Evolutionary conservation across 345 rosid species (phyloP).

Genomic region (Iberis pinnata): DNA sequence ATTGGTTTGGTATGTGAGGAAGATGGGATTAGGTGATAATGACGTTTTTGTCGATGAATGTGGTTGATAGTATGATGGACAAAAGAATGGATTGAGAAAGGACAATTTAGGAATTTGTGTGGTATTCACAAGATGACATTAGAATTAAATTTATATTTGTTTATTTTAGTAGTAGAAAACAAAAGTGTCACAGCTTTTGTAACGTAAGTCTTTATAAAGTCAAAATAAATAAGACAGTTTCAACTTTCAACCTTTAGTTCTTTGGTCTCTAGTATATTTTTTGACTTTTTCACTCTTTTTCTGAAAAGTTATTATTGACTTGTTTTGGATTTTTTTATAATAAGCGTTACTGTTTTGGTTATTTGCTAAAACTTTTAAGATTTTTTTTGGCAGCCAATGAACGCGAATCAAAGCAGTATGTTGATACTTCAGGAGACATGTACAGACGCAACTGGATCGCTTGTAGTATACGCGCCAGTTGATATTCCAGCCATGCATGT

Average conservation of each 20-base stretch:
- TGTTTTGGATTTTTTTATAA: neutral
- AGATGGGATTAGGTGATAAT: constrained; percentile 22
- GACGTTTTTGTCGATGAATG: constrained; percentile 32
- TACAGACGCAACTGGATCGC: constrained; percentile 49
- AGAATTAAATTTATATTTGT: neutral
- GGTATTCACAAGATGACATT: constrained; percentile 20
- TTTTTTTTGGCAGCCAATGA: constrained; percentile 39
- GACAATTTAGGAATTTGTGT: constrained; percentile 38
- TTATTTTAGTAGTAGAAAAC: constrained; percentile 13
- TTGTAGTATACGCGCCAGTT: constrained; percentile 65
- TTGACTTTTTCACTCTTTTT: constrained; percentile 24
- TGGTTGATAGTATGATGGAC: constrained; percentile 21
- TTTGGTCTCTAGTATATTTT: constrained; percentile 15
- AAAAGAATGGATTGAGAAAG: constrained; percentile 31
- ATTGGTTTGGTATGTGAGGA: constrained; percentile 17
- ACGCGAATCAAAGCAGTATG: constrained; percentile 54
- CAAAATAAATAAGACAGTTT: constrained; percentile 47
- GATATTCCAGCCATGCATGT: constrained; percentile 51
- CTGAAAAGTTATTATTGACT: constrained; percentile 26
- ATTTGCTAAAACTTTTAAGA: neutral
- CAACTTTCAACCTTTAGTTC: constrained; percentile 32
- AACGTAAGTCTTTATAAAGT: constrained; percentile 38
- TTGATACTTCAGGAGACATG: constrained; percentile 64
- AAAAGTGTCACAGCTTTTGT: constrained; percentile 29
- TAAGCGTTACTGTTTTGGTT: constrained; percentile 19